These are phyloP conservation scores for Alternaria ventricosa DNA, from an alignment of 2,329 filamentous ascomycete species.

Conservation along the genomic window DNA sequence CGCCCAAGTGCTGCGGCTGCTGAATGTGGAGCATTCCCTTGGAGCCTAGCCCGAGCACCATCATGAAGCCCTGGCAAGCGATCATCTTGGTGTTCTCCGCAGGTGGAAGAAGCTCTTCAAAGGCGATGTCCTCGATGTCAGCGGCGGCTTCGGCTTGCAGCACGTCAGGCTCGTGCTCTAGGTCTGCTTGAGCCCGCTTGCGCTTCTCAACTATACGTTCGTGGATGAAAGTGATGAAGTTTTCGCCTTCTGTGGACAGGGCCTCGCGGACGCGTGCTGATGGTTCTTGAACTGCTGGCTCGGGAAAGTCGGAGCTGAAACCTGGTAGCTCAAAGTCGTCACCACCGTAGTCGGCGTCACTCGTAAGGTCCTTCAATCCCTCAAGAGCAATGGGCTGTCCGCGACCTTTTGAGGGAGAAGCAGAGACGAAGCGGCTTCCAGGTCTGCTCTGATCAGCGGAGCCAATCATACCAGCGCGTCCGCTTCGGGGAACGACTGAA, in stretches of 20 bases:
- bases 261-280: constrained; percentile 56
- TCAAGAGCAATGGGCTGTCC: constrained; percentile 42
- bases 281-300: constrained; percentile 9
- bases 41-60: constrained; percentile 55
- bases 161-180: constrained; percentile 22
- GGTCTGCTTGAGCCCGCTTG: constrained; percentile 11
- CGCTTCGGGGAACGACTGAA: constrained; percentile 49
- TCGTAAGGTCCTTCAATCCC: constrained; percentile 37
- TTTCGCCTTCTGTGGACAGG: constrained; percentile 65
- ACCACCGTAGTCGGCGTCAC: constrained; percentile 35
- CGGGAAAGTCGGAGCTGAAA: constrained; percentile 27
- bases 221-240: constrained; percentile 68
- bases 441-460: constrained; percentile 45
- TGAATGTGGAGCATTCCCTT: constrained; percentile 68
- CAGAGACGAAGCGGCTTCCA: constrained; percentile 62
- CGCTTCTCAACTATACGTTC: constrained; percentile 52
- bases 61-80: constrained; percentile 63
- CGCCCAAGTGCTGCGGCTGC: constrained; percentile 60
- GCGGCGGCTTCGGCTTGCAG: constrained; percentile 40
- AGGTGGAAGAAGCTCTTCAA: constrained; percentile 73
- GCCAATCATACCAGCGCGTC: constrained; percentile 50
- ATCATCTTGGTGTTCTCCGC: constrained; percentile 61
- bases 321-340: constrained; percentile 25
- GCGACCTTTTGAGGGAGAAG: constrained; percentile 67
- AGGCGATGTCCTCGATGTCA: constrained; percentile 59